Evolutionary conservation across 768 basidiomycete genomes (phyloP), one percentile per base, ranked within the genome.

Genomic region (Saitozyma sp.): DNA sequence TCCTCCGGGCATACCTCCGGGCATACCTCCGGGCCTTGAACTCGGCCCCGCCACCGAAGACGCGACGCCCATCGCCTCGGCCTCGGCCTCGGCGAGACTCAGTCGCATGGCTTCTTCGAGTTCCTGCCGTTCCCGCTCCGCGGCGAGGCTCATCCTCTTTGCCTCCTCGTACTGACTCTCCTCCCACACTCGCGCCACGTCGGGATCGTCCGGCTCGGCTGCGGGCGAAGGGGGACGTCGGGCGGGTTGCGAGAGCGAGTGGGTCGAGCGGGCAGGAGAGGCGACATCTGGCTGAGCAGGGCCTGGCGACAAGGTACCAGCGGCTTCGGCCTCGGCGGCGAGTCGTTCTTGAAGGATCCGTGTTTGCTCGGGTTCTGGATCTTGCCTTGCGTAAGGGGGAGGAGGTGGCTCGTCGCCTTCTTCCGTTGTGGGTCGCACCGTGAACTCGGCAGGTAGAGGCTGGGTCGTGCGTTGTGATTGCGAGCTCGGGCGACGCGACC

Each of bases 301-400:
- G 3, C 29, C 5, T 29, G 29, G 29, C 2, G 29, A 2, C 29
- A 29, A 29, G 29, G 29, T 11, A 11, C 45, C 45, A 6, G 11
- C n/a, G 45, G 63, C 57, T 61, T 58, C 61, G 1, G 73, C 73
- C 58, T 69, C 75, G 8, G 74, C 68, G 5, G 74, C 70, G 13
- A 79, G 54, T 51, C 69, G 66, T 40, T 74, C 66, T 45, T 76
- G 63, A 8, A 79, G 58, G 37, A 68, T 56, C n/a, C 73, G 29
- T 2, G 78, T 79, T 3, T 69, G 62, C 37, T 76, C 73, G 2
- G 78, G 78, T 58, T 79, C 78, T 2, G 78, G 78, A 64, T 79
- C 78, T 50, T 65, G 54, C 16, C 67, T 54, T 8, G 73, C 54
- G 58, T 79, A 79, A 19, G 76, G 76, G 7, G 78, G 78, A 0